Percentiles rank a stretch among this genome's conserved stretches.
These are phyloP conservation scores for Starmerella vaccinii DNA, from an alignment of 805 yeast species.

Conservation along the genomic window DNA sequence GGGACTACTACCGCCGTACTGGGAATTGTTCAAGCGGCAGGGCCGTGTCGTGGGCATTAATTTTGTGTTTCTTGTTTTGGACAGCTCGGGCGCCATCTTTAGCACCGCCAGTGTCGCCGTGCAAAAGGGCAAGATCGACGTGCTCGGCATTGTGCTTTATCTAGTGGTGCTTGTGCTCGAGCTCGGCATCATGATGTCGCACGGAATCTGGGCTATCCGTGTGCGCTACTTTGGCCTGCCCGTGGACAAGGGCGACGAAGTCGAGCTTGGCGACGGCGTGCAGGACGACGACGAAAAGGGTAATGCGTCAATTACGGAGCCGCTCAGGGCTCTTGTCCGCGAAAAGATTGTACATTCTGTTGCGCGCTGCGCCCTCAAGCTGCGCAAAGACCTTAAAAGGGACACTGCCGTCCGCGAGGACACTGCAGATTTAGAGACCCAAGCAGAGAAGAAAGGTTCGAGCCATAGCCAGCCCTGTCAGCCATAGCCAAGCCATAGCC, in stretches of 20 bases:
- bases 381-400: not conserved
- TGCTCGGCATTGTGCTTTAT: constrained; percentile 71
- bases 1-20: constrained; percentile 83
- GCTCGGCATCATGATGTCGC: constrained; percentile 63
- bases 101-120: constrained; percentile 56
- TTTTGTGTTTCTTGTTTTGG: constrained; percentile 64
- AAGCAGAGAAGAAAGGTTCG: not conserved
- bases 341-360: constrained; percentile 11
- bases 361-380: not conserved
- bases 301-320: constrained; percentile 9
- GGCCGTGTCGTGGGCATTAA: constrained; percentile 88
- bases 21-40: constrained; percentile 63
- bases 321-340: constrained; percentile 6
- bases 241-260: constrained; percentile 8
- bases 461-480: not conserved
- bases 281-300: constrained; percentile 11
- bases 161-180: constrained; percentile 64
- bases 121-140: constrained; percentile 48
- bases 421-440: not conserved
- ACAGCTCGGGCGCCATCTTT: constrained; percentile 71
- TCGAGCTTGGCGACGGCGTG: constrained; percentile 4
- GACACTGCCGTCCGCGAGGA: not conserved
- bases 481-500: too few relatives aligned
- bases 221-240: constrained; percentile 19
- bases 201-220: constrained; percentile 53